These are phyloP conservation scores for Vigna mungo DNA, from an alignment of 306 rosid genomes.

Conservation along the genomic window DNA sequence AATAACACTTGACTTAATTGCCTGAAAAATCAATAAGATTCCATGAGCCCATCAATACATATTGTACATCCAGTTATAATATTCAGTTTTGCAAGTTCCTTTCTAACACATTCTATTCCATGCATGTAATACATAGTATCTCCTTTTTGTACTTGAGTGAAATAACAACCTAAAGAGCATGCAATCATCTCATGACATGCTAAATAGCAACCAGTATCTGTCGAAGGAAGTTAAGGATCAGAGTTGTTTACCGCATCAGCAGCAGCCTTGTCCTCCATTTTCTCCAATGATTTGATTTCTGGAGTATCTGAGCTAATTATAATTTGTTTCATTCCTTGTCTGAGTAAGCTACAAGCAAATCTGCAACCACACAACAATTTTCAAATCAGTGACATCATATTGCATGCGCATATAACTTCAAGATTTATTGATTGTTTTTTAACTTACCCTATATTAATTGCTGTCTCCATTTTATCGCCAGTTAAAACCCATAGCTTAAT, in stretches of 20 bases:
- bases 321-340: constrained; percentile 96
- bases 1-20: constrained; percentile 75
- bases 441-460: constrained; percentile 90
- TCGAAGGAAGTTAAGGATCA: constrained; percentile 28
- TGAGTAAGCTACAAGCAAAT: constrained; percentile 93
- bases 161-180: neutral
- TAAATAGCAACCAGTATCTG: neutral
- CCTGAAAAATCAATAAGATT: constrained; percentile 62
- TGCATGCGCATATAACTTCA: constrained; percentile 14
- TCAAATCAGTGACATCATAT: constrained; percentile 25
- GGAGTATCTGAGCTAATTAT: constrained; percentile 85
- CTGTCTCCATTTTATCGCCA: constrained; percentile 99
- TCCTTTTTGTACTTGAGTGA: neutral
- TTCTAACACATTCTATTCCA: neutral
- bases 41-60: neutral
- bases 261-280: constrained; percentile 72
- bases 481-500: constrained; percentile 98
- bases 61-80: neutral
- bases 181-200: constrained; percentile 1
- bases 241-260: constrained; percentile 60
- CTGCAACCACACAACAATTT: constrained; percentile 49
- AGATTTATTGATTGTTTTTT: constrained; percentile 24
- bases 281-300: constrained; percentile 77
- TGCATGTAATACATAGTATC: neutral
- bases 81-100: constrained; percentile 8